Conservation (phyloP, 2,329 filamentous ascomycete species). For the Verticillium longisporum region DNA sequence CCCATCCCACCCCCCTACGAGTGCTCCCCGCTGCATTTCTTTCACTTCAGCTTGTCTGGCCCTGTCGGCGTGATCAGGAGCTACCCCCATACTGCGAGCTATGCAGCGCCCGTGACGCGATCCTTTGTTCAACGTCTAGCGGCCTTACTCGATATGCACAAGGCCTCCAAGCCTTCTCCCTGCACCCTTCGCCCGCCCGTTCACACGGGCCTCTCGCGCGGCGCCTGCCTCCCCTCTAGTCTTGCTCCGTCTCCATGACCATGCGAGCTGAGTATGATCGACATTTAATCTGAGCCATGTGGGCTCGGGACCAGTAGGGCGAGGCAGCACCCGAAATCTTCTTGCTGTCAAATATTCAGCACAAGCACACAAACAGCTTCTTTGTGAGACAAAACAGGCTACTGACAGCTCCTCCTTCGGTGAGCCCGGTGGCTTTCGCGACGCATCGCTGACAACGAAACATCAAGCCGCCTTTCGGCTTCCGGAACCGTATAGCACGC, state of each 20-base stretch:
- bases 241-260: background rate
- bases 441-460: background rate
- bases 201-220: background rate
- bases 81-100: background rate
- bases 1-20: background rate
- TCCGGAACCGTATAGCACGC: background rate
- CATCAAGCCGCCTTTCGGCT: background rate
- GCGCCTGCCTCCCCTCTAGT: background rate
- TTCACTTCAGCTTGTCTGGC: background rate
- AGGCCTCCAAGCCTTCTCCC: background rate
- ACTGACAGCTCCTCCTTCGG: background rate
- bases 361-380: background rate
- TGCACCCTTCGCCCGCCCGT: background rate
- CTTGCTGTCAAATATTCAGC: background rate
- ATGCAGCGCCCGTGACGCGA: background rate
- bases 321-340: background rate
- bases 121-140: background rate
- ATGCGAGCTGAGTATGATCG: background rate
- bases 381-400: background rate
- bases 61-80: background rate
- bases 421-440: background rate
- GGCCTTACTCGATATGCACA: background rate
- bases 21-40: background rate
- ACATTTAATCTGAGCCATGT: background rate
- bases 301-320: background rate